Evolutionary conservation across 495 filamentous ascomycete genomes (phyloP).

Genomic region (Xylaria curta): DNA sequence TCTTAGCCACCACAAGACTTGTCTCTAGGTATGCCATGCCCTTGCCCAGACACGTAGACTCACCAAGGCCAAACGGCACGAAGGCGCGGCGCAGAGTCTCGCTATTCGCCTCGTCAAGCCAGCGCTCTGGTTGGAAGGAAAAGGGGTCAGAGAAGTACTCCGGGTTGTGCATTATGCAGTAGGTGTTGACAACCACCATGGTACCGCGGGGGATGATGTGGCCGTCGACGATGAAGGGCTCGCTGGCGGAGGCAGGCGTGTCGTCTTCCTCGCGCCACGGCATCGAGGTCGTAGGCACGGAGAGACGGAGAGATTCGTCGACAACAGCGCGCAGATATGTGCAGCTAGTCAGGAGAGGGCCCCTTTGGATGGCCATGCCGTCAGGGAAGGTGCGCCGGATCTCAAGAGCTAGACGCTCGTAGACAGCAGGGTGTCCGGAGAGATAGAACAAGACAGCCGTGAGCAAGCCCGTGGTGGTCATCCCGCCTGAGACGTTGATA

Average conservation of each 20-base stretch:
- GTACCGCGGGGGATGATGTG: conserved; percentile 25
- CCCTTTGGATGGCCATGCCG: conserved; percentile 42
- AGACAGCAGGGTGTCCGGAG: conserved; percentile 46
- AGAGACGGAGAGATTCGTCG: conserved; percentile 65
- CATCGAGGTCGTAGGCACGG: conserved; percentile 53
- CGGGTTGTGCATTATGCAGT: conserved; percentile 47
- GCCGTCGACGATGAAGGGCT: conserved; percentile 42
- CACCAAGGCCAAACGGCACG: conserved; percentile 63
- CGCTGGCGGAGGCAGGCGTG: too few relatives aligned
- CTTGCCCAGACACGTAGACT: conserved; percentile 63
- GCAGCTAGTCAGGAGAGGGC: conserved; percentile 53
- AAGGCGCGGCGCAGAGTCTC: conserved; percentile 48
- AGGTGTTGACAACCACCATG: conserved; percentile 44
- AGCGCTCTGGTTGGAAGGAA: conserved; percentile 47
- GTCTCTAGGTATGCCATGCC: conserved; percentile 63
- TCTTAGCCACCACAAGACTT: conserved; percentile 54
- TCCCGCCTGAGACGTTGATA: conserved; percentile 39
- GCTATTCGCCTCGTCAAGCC: too few relatives aligned
- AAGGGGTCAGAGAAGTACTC: conserved; percentile 45
- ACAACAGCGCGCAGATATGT: conserved; percentile 55
- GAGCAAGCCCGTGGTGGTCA: conserved; percentile 55
- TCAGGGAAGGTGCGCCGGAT: conserved; percentile 45
- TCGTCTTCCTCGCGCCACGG: conserved; percentile 49
- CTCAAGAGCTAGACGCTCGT: conserved; percentile 49
- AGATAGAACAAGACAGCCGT: conserved; percentile 61